A percentile compares a stretch with the other conserved stretches of the same genome.
These are phyloP conservation scores for Erodium chrysanthum DNA, from an alignment of 441 rosid genomes.

Conservation along the genomic window DNA sequence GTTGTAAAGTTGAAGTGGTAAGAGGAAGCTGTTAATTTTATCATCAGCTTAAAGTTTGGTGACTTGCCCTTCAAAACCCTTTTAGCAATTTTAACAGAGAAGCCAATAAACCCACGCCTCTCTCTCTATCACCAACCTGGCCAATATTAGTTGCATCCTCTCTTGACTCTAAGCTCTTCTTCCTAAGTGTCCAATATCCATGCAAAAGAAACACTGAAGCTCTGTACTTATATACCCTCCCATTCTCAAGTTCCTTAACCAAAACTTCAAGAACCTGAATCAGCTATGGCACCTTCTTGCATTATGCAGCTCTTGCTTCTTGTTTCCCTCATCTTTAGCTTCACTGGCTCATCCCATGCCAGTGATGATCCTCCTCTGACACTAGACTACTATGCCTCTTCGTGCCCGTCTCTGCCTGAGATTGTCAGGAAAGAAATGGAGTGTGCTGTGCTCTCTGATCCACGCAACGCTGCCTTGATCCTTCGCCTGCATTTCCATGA, in stretches of 20 bases:
- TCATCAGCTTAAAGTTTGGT: slow-evolving; percentile 1
- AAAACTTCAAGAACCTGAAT: not conserved
- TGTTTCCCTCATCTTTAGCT: slow-evolving; percentile 19
- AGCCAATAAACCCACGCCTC: not conserved
- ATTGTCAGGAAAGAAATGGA: slow-evolving; percentile 67
- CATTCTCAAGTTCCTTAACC: not conserved
- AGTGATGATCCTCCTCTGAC: slow-evolving; percentile 41
- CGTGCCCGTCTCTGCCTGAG: slow-evolving; percentile 55
- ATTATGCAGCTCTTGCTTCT: slow-evolving; percentile 1
- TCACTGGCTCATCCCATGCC: not conserved
- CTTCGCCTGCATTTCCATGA: slow-evolving; percentile 80
- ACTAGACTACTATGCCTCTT: slow-evolving; percentile 52
- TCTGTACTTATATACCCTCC: not conserved
- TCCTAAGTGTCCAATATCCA: slow-evolving; percentile 28
- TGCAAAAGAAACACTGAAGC: slow-evolving; percentile 13
- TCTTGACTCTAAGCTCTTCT: slow-evolving; percentile 41
- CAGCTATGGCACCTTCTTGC: not conserved
- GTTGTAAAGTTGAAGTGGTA: slow-evolving; percentile 2
- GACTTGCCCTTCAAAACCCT: not conserved
- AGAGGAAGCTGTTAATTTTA: not conserved
- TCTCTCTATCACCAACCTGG: slow-evolving; percentile 43
- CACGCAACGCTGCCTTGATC: slow-evolving; percentile 63
- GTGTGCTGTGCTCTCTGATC: slow-evolving; percentile 62
- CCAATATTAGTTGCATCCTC: slow-evolving; percentile 69
- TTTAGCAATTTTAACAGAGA: not conserved